Percentiles rank a stretch among this genome's conserved stretches.
Conservation (phyloP, 305 asterid genomes). For the Fraxinus velutina region DNA sequence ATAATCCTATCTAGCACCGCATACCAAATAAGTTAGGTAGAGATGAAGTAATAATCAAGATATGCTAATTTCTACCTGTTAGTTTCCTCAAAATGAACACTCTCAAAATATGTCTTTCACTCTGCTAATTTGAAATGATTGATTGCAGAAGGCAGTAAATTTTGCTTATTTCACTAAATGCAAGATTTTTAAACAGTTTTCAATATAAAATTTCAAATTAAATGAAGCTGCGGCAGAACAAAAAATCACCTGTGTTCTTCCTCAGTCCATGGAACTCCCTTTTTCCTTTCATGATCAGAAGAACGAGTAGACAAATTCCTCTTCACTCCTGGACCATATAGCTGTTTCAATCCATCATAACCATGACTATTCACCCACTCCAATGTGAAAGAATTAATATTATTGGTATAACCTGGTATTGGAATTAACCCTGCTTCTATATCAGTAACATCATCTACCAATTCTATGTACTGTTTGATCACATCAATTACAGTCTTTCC, state of each 20-base stretch:
- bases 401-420: conserved; percentile 52
- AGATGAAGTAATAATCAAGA: neutral
- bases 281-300: conserved; percentile 68
- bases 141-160: neutral
- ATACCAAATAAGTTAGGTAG: neutral
- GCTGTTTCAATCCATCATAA: conserved; percentile 32
- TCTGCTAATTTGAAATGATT: neutral
- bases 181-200: neutral
- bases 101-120: neutral
- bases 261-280: conserved; percentile 93
- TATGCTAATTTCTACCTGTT: neutral
- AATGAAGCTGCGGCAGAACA: neutral
- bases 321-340: conserved; percentile 28
- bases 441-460: conserved; percentile 67
- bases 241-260: conserved; percentile 75
- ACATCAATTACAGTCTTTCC: conserved; percentile 75
- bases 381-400: conserved; percentile 47
- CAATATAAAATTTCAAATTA: neutral
- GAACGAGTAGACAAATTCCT: conserved; percentile 37
- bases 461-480: conserved; percentile 61
- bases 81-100: neutral
- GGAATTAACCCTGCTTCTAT: conserved; percentile 87
- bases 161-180: neutral
- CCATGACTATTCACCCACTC: conserved; percentile 55
- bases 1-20: neutral